Conservation (phyloP, 345 rosid species). For the Populus pruinosa region DNA sequence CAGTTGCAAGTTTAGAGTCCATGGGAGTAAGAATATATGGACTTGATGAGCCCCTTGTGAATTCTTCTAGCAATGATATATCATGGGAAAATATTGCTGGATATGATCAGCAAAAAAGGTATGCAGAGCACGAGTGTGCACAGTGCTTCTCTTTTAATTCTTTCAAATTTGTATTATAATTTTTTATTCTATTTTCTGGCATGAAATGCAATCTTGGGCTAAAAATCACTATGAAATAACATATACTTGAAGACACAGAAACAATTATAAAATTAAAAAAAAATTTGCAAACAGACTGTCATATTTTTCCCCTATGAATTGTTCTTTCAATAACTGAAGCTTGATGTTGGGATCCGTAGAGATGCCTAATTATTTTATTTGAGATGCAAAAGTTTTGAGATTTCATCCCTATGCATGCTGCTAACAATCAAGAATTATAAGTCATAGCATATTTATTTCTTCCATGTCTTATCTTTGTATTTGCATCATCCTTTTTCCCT, state of each 20-base stretch:
- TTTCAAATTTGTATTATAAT: not conserved
- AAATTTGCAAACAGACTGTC: no score
- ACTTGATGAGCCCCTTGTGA: conserved; percentile 44
- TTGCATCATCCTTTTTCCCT: not conserved
- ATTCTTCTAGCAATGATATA: conserved; percentile 44
- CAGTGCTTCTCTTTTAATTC: not conserved
- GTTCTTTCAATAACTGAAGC: not conserved
- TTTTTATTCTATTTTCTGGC: not conserved
- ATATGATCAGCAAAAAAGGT: conserved; percentile 81
- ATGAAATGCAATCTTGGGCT: not conserved
- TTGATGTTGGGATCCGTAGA: not conserved
- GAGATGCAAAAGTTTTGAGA: not conserved
- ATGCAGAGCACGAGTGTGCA: not conserved
- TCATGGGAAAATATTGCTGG: conserved; percentile 95
- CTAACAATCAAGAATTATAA: not conserved
- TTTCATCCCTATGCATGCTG: not conserved
- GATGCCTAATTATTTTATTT: not conserved
- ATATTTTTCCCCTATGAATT: not conserved
- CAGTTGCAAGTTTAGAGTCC: conserved; percentile 56
- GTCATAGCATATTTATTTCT: not conserved
- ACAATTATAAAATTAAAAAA: no score
- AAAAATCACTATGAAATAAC: not conserved
- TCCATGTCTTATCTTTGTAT: no score
- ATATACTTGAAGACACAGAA: no score
- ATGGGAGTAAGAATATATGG: conserved; percentile 91